Evolutionary conservation across 1,284 basidiomycete species (phyloP), one percentile per base, ranked within the genome.

Genomic region (Malassezia obtusa): DNA sequence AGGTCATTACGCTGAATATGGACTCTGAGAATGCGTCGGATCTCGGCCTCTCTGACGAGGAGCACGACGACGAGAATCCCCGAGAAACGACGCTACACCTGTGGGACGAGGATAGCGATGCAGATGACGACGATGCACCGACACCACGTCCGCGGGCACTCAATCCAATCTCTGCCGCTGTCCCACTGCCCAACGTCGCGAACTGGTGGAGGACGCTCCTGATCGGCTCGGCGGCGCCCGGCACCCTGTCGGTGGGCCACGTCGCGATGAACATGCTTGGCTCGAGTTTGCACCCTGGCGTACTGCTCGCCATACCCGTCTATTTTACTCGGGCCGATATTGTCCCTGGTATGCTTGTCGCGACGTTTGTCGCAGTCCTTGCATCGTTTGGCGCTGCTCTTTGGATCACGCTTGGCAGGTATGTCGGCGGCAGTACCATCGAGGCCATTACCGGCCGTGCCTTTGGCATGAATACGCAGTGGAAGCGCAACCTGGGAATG

Each of bases 341-440:
- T 1, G 11, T 54, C 24, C 40, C 62, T 3, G 68, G 68, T 0
- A 59, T 64, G 6, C 45, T 63, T 6, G 65, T 59, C 3, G 50
- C 69, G 3, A 50, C 63, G 3, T 50, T 58, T 1, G 61, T 68
- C 3, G 64, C 64, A 1, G 39, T 57, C n/a, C 58, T 72, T 7
- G 61, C 67, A 21, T 66, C 63, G n/a, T 66, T 69, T 10, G 70
- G 70, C 17, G 68, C 67, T 10, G 70, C 68, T 2, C 58, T 72
- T 1, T 72, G 68, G 68, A 65, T 69, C 17, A 66, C 67, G 0
- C 51, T 72, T 8, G 61, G 65, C 32, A 58, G 70, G 19, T 73
- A 73, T 52, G 70, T 73, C 35, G 65, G 65, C 14, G 64, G 66
- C 22, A 61, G 44, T 46, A 65, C 61, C 10, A 59, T 73, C 32